Evolutionary conservation across 2,329 filamentous ascomycete genomes (phyloP).

Genomic region (Cordyceps javanica): DNA sequence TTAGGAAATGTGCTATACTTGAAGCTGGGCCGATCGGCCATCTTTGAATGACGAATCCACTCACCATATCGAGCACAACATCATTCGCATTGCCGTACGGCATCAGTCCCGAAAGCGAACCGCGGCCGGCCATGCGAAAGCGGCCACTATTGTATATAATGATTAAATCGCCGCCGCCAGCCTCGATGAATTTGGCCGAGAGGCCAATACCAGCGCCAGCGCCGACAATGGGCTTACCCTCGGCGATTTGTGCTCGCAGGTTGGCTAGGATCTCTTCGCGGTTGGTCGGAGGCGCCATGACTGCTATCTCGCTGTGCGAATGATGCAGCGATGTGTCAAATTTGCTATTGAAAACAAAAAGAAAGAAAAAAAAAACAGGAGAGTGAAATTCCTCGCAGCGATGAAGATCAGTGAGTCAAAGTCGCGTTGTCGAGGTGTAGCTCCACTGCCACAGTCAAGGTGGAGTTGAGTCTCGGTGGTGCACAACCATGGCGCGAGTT

Average conservation of each 20-base stretch:
- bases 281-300: slow-evolving; percentile 52
- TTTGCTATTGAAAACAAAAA: neutral
- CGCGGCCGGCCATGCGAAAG: slow-evolving; percentile 66
- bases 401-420: neutral
- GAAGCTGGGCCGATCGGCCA: neutral
- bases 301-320: neutral
- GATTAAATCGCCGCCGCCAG: slow-evolving; percentile 62
- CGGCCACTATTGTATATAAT: slow-evolving; percentile 68
- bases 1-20: neutral
- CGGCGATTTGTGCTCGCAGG: slow-evolving; percentile 47
- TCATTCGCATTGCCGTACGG: slow-evolving; percentile 66
- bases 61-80: slow-evolving; percentile 62
- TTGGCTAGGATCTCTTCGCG: slow-evolving; percentile 48
- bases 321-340: neutral
- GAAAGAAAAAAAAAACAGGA: neutral
- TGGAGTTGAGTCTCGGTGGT: neutral
- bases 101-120: slow-evolving; percentile 64
- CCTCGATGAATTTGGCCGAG: slow-evolving; percentile 64
- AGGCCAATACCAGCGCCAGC: slow-evolving; percentile 65
- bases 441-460: slow-evolving; percentile 4
- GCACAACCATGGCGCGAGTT: neutral
- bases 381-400: neutral
- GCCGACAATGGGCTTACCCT: slow-evolving; percentile 57
- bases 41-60: neutral
- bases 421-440: neutral